phyloP scores from a whole-genome alignment of 139 green algal genomes.

The Tetradesmus obliquus region DNA sequence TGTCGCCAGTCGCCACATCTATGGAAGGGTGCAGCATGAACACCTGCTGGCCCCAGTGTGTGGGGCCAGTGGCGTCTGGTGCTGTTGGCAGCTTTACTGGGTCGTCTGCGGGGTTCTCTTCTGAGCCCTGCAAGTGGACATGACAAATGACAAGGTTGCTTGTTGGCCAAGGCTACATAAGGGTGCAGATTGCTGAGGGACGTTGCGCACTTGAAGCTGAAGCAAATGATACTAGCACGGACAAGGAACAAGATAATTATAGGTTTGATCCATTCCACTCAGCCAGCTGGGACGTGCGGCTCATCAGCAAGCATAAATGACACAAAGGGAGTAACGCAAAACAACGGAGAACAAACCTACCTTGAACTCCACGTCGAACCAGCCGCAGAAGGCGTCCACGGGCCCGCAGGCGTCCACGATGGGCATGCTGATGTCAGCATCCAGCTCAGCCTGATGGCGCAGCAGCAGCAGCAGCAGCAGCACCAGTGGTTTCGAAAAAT shows the following conservation, averaged over 20 bases:
- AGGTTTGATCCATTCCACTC: too few relatives aligned
- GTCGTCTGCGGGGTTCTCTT: conserved; percentile 73
- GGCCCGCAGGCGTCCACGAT: conserved; percentile 71
- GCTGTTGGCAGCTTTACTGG: conserved; percentile 85
- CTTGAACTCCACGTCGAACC: conserved; percentile 90
- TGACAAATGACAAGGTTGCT: not conserved
- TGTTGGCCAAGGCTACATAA: too few relatives aligned
- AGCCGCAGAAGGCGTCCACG: conserved; percentile 89
- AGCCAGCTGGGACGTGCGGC: too few relatives aligned
- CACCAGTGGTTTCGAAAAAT: not conserved
- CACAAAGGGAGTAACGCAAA: too few relatives aligned
- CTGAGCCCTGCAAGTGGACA: conserved; percentile 30
- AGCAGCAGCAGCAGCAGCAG: not conserved
- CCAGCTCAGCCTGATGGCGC: conserved; percentile 51
- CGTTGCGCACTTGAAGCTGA: too few relatives aligned
- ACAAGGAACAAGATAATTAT: too few relatives aligned
- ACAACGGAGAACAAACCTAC: conserved; percentile 14
- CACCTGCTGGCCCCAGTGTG: conserved; percentile 95
- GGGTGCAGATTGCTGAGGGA: too few relatives aligned
- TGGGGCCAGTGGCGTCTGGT: conserved; percentile 86
- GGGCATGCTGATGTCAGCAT: conserved; percentile 62
- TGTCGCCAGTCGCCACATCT: conserved; percentile 67
- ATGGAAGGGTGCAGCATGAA: conserved; percentile 90
- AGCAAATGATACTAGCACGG: too few relatives aligned
- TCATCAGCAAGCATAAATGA: not conserved